Percentiles rank a stretch among this genome's conserved stretches.
Conservation (phyloP, 2,329 filamentous ascomycete genomes). For the Phialophora verrucosa region DNA sequence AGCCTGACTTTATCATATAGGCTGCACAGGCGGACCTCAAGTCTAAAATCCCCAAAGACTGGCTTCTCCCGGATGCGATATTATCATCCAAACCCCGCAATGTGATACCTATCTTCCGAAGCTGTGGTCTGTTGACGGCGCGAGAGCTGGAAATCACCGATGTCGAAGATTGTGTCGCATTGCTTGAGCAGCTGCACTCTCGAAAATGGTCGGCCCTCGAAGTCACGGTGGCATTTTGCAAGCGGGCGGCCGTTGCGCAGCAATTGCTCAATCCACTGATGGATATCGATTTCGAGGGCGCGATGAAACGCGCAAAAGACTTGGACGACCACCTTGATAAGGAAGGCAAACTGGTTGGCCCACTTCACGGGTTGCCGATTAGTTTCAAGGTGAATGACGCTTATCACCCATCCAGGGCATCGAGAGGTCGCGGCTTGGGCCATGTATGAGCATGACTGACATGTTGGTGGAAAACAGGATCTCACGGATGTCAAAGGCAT, state of each 20-base stretch:
- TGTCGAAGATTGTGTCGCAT: conserved; percentile 16
- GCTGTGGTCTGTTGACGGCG: conserved; percentile 18
- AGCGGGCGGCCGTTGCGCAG: conserved; percentile 47
- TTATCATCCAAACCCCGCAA: conserved; percentile 12
- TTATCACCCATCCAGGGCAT: neutral
- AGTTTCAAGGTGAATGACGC: conserved; percentile 60
- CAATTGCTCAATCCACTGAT: conserved; percentile 12
- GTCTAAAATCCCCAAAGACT: conserved; percentile 5
- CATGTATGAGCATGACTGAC: neutral
- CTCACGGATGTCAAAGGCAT: conserved; percentile 20
- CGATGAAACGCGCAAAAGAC: conserved; percentile 43
- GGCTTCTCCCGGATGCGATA: conserved; percentile 4
- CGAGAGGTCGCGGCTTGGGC: neutral
- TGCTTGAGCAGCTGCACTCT: conserved; percentile 23
- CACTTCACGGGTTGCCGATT: conserved; percentile 65
- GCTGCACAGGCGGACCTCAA: neutral
- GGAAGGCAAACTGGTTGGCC: conserved; percentile 58
- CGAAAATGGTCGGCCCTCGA: conserved; percentile 40
- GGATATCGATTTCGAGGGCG: conserved; percentile 6
- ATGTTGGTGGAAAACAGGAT: conserved; percentile 13
- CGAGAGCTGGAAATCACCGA: conserved; percentile 24
- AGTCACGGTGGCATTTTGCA: conserved; percentile 62
- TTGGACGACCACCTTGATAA: conserved; percentile 62
- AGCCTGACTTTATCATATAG: conserved; percentile 6
- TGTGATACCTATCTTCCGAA: conserved; percentile 9